Base-by-base conservation (phyloP, 139 green algal genomes). In the Coccomyxa sp. region DNA sequence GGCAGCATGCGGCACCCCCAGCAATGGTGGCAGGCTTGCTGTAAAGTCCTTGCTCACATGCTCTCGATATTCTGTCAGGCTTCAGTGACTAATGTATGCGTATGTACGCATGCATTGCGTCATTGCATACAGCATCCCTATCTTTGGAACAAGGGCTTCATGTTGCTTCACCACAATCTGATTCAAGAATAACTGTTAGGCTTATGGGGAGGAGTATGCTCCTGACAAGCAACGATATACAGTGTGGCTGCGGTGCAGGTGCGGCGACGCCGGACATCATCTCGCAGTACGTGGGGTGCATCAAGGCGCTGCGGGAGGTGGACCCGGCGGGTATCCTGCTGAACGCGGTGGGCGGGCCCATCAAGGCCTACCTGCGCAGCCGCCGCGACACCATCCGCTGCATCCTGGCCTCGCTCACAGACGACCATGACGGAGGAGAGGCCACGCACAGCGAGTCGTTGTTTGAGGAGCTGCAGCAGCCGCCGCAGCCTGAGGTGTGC, bases 361-460 rank as follows among this genome's bases (percentile, higher is more conserved):
- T 98, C 64, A 80, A 88, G 18, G 58, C 55, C 38, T 81, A 82
- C 41, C 39, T 86, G 58, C 39, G 40, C 29, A 79, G 77, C 64
- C 33, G 79, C 34, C 68, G 69, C 39, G 94, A 99, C 84, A 94
- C 96, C 69, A 95, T 97, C 35, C 90, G 92, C 40, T 97, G 94
- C 90, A 92, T 99, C 27, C 94, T 99, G 31, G 88, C 78, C 18
- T 90, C 97, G 88, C 80, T 99, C 33, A 98, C 93, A n/a, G 89
- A 96, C 69, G 95, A 92, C 75, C 50, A 69, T 29, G 58, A 31
- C 1, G 74, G 35, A 22, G 81, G 78, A 35, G 82, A 71, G 6
- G 69, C 22, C 38, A 80, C 38, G 8, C 87, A 74, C 8, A 73
- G 79, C 39, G 80, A 54, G 54, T 80, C 76, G 0, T 85, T 95